A percentile compares a stretch with the other conserved stretches of the same genome.
These are phyloP conservation scores for Lavandula angustifolia DNA, from an alignment of 257 asterid species.

Conservation along the genomic window DNA sequence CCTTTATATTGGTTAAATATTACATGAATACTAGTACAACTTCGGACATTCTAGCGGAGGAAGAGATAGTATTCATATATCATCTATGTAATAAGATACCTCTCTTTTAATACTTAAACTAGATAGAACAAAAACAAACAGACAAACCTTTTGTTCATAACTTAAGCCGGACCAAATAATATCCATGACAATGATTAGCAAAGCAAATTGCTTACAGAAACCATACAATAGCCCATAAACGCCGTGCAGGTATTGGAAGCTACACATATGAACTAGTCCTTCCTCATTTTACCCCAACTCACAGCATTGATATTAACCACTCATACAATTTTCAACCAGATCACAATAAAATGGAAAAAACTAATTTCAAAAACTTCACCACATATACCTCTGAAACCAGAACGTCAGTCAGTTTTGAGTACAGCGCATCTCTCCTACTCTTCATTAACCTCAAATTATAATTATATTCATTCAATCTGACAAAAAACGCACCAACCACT, in stretches of 20 bases:
- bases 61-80: not conserved
- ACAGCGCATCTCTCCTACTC: conserved; percentile 71
- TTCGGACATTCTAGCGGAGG: not conserved
- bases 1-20: not conserved
- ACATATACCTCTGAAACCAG: conserved; percentile 72
- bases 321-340: not conserved
- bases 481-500: conserved; percentile 26
- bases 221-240: not conserved
- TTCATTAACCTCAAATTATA: conserved; percentile 56
- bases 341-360: conserved; percentile 8
- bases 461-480: conserved; percentile 74
- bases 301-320: not conserved
- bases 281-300: conserved; percentile 1
- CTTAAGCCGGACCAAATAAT: conserved; percentile 7
- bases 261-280: conserved; percentile 3
- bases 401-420: conserved; percentile 73
- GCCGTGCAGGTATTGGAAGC: not conserved
- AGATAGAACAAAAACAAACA: not conserved
- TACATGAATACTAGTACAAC: not conserved
- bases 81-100: conserved; percentile 3
- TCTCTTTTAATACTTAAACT: not conserved
- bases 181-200: conserved; percentile 11
- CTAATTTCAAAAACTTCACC: conserved; percentile 17
- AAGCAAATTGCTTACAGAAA: conserved; percentile 12
- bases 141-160: not conserved